Evolutionary conservation across 176 grass and related monocot genomes (phyloP).

Genomic region (Triticum turgidum): DNA sequence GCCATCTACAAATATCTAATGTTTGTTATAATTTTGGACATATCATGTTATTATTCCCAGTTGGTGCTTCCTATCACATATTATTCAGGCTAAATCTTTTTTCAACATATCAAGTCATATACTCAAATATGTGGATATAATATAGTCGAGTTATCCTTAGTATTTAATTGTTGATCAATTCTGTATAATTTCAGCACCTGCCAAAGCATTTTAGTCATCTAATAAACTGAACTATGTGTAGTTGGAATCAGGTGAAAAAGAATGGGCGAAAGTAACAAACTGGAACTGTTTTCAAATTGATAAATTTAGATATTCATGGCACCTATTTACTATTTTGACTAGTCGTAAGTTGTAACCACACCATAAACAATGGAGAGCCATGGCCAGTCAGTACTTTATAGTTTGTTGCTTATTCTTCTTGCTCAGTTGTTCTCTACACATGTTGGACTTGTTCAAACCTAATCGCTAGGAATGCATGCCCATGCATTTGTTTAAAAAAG

Average conservation of each 20-base stretch:
- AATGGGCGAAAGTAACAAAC: constrained; percentile 75
- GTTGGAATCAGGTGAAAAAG: constrained; percentile 67
- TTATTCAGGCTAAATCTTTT: no score
- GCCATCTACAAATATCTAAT: no score
- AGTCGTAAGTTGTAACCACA: neutral
- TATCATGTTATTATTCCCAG: no score
- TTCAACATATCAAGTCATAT: no score
- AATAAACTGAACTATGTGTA: constrained; percentile 33
- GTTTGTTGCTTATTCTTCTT: neutral
- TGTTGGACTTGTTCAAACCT: neutral
- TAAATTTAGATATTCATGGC: constrained; percentile 22
- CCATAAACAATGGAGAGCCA: neutral
- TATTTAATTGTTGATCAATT: neutral
- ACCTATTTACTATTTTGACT: neutral
- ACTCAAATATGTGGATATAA: no score
- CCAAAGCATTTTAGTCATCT: constrained; percentile 13
- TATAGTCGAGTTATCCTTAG: no score
- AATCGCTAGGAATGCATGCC: neutral
- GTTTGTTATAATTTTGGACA: no score
- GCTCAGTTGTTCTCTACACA: neutral
- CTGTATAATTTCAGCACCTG: no score
- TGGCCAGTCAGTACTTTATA: neutral
- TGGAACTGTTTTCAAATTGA: constrained; percentile 71
- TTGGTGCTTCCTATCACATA: no score
- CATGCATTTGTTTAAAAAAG: neutral